Conservation (phyloP, 257 asterid genomes). For the Solanum tacnaense region DNA sequence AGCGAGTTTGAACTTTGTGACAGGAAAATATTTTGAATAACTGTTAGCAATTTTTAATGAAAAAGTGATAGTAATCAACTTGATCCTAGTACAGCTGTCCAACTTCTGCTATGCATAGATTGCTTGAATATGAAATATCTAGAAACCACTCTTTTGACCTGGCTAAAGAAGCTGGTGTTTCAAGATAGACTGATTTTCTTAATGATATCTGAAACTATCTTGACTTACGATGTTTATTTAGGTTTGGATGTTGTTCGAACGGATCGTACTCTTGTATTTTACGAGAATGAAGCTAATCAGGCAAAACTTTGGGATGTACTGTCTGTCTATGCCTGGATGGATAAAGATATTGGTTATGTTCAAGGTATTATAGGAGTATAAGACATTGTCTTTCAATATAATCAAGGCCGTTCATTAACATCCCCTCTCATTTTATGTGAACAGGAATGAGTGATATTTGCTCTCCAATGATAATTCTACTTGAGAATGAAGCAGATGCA, state of each 20-base stretch:
- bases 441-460: conserved; percentile 97
- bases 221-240: conserved; percentile 12
- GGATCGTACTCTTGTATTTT: conserved; percentile 67
- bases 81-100: background rate
- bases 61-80: background rate
- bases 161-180: background rate
- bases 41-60: background rate
- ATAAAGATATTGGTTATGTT: conserved; percentile 90
- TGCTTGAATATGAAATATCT: background rate
- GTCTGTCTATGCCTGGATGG: conserved; percentile 85
- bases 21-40: background rate
- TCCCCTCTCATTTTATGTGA: conserved; percentile 10
- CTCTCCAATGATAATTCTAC: conserved; percentile 86
- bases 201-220: background rate
- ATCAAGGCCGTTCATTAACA: conserved; percentile 10
- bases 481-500: conserved; percentile 93
- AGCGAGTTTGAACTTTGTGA: background rate
- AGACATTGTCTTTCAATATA: background rate
- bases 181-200: background rate
- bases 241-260: conserved; percentile 95
- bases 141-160: background rate
- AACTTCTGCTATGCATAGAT: background rate
- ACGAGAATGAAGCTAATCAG: conserved; percentile 72
- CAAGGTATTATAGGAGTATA: conserved; percentile 52
- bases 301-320: conserved; percentile 86